These are phyloP conservation scores for Meyerozyma sp. DNA, from an alignment of 1,139 yeast genomes.

Conservation along the genomic window DNA sequence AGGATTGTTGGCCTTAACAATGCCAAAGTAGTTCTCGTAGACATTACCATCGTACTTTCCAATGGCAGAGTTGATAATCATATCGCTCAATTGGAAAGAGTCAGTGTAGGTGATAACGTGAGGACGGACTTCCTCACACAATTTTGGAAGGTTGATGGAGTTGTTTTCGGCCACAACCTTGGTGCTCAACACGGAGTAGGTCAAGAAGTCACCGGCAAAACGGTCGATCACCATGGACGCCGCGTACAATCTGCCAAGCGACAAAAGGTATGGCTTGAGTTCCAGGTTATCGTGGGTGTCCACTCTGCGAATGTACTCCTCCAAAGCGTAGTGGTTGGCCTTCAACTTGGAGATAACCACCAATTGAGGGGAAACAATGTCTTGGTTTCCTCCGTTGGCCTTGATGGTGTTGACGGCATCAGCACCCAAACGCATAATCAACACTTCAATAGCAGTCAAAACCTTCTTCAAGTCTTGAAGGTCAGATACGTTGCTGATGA, in stretches of 20 bases:
- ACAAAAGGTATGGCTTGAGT: constrained; percentile 17
- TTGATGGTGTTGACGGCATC: constrained; percentile 18
- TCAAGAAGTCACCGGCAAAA: constrained; percentile 37
- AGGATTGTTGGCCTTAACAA: constrained; percentile 34
- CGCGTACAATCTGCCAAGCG: constrained; percentile 18
- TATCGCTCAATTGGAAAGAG: constrained; percentile 44
- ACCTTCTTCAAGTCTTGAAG: constrained; percentile 27
- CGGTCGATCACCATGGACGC: constrained; percentile 27
- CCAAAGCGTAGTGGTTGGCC: constrained; percentile 21
- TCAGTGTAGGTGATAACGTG: constrained; percentile 42
- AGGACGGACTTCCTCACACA: constrained; percentile 38
- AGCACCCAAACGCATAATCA: constrained; percentile 35
- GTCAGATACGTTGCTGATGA: constrained; percentile 25
- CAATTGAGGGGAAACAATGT: constrained; percentile 21
- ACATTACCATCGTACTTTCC: constrained; percentile 43
- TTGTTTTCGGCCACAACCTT: constrained; percentile 30
- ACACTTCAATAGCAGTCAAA: constrained; percentile 37
- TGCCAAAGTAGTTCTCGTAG: constrained; percentile 40
- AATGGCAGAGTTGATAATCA: constrained; percentile 37
- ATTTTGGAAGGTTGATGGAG: constrained; percentile 26
- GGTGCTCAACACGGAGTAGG: constrained; percentile 29
- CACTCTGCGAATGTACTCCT: constrained; percentile 12
- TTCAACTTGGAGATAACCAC: constrained; percentile 21
- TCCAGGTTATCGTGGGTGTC: constrained; percentile 14
- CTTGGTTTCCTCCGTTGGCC: constrained; percentile 30